phyloP scores from a whole-genome alignment of 371 early-diverging fungal species.

The Actinomortierella wolfii region DNA sequence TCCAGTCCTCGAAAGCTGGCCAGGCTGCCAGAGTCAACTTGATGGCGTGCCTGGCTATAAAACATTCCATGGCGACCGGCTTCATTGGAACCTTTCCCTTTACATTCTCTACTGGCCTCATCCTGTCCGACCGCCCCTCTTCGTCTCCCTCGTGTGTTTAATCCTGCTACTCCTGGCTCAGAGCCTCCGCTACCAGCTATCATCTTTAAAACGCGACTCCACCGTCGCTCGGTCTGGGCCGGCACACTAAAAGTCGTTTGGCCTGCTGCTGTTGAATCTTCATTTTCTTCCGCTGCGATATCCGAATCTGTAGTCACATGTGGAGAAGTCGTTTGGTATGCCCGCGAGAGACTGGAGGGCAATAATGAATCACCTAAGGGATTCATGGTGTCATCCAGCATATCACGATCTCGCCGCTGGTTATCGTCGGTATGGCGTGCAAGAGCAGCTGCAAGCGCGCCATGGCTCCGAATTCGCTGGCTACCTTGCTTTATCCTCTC shows the following conservation, averaged over 20 bases:
- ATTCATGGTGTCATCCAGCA: too few relatives aligned
- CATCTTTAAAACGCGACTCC: constrained; percentile 20
- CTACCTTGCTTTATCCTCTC: constrained; percentile 6
- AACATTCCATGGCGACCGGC: not conserved
- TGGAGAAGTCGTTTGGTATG: too few relatives aligned
- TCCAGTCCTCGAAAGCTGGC: constrained; percentile 30
- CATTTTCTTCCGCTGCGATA: too few relatives aligned
- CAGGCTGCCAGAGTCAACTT: constrained; percentile 30
- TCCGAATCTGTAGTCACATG: too few relatives aligned
- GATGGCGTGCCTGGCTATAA: not conserved
- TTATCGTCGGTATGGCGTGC: not conserved
- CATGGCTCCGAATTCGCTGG: constrained; percentile 3
- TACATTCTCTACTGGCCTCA: not conserved
- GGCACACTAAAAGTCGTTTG: too few relatives aligned
- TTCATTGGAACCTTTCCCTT: not conserved
- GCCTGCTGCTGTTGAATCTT: too few relatives aligned
- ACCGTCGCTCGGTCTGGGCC: constrained; percentile 4
- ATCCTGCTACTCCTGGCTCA: not conserved
- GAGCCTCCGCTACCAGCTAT: constrained; percentile 5
- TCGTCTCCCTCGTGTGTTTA: not conserved
- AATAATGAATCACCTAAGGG: too few relatives aligned
- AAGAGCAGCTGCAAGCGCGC: constrained; percentile 2
- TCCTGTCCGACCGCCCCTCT: not conserved
- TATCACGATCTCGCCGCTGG: not conserved
- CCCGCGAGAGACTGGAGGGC: too few relatives aligned